A percentile compares a stretch with the other conserved stretches of the same genome.
phyloP scores from a whole-genome alignment of 2,329 filamentous ascomycete species.

The Fonsecaea erecta region DNA sequence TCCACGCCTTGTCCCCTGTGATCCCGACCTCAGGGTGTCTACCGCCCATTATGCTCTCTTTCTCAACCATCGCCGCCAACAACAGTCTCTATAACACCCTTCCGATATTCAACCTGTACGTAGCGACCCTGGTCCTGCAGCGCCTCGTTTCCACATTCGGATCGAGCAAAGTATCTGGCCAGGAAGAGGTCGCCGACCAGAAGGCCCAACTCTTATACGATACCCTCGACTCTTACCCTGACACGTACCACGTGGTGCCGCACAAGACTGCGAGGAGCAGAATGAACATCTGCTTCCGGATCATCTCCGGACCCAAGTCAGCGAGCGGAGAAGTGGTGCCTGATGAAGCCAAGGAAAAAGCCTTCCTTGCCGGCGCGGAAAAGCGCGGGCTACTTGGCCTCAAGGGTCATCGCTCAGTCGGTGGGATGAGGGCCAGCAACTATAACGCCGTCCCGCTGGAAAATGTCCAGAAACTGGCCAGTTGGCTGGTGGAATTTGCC shows the following conservation, averaged over 20 bases:
- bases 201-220: conserved; percentile 80
- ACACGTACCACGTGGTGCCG: conserved; percentile 74
- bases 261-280: conserved; percentile 75
- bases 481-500: conserved; percentile 57
- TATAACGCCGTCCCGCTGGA: conserved; percentile 78
- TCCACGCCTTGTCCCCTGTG: conserved; percentile 76
- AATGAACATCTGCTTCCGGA: conserved; percentile 95
- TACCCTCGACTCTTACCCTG: conserved; percentile 72
- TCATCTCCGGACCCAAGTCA: conserved; percentile 56
- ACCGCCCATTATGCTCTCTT: conserved; percentile 76
- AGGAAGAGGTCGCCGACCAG: conserved; percentile 71
- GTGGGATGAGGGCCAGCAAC: conserved; percentile 83
- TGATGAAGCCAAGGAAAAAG: conserved; percentile 65
- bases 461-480: conserved; percentile 50
- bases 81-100: conserved; percentile 96
- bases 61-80: conserved; percentile 85
- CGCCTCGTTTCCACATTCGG: conserved; percentile 69
- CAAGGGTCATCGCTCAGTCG: conserved; percentile 86
- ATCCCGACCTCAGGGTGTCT: conserved; percentile 56
- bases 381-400: conserved; percentile 73
- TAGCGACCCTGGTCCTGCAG: conserved; percentile 86
- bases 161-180: conserved; percentile 71
- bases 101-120: conserved; percentile 91
- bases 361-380: conserved; percentile 75
- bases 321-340: conserved; percentile 49